These are phyloP conservation scores for Dicorynia guianensis DNA, from an alignment of 306 rosid species.

Conservation along the genomic window DNA sequence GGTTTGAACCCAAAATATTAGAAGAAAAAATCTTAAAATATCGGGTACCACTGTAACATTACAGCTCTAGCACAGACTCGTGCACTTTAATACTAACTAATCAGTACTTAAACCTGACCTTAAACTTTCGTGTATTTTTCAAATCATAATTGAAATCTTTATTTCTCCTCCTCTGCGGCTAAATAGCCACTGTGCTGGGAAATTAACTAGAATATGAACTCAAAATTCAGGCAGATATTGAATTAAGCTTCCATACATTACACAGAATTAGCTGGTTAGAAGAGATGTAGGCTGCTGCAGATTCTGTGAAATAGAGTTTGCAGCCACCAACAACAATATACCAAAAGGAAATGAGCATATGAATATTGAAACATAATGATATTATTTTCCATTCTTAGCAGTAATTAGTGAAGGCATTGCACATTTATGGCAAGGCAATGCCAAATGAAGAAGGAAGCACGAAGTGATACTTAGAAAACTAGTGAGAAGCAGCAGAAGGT, in stretches of 20 bases:
- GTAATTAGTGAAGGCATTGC: constrained; percentile 36
- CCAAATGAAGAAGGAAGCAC: constrained; percentile 21
- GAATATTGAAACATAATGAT: neutral
- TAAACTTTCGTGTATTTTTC: neutral
- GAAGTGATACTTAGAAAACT: constrained; percentile 4
- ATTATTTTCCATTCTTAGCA: constrained; percentile 34
- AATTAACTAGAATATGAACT: too few relatives aligned
- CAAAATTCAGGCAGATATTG: neutral
- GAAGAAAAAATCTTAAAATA: too few relatives aligned
- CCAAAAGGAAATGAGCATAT: constrained; percentile 1
- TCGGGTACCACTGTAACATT: too few relatives aligned
- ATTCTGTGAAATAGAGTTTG: neutral
- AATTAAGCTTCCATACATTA: neutral
- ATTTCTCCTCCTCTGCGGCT: neutral
- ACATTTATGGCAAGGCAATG: constrained; percentile 11
- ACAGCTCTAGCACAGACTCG: too few relatives aligned
- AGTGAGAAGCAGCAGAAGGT: constrained; percentile 1
- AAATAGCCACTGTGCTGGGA: neutral
- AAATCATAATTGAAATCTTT: neutral
- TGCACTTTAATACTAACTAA: too few relatives aligned
- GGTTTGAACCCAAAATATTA: too few relatives aligned
- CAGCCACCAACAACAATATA: neutral
- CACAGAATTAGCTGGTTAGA: neutral
- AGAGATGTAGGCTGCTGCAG: neutral
- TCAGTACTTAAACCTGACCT: neutral